Base-by-base conservation (phyloP, 768 basidiomycete genomes). In the Lactarius psammicola region DNA sequence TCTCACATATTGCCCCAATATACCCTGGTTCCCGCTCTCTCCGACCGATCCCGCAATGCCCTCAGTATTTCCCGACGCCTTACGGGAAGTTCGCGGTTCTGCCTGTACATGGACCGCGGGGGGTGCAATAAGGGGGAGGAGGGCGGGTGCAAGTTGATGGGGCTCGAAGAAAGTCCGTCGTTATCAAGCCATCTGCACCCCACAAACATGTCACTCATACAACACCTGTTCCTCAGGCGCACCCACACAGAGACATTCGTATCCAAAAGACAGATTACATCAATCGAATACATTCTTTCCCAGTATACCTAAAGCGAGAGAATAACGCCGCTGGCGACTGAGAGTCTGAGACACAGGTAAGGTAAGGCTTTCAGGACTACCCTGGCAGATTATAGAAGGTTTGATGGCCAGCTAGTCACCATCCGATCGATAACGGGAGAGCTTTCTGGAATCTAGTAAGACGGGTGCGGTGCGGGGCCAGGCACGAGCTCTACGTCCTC, bases 401-500 rank as follows among this genome's bases (percentile, higher is more conserved):
- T 64, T 59, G 63, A 64, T 59, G 38, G 36, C 20, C 46, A 31
- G 46, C 63, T 42, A 33, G n/a, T 34, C 15, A 26, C 26, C n/a
- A 36, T 54, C 42, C 36, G 30, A 63, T 59, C 66, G 62, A 67
- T 67, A 67, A 63, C 55, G 57, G 40, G 20, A 46, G 11, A 34
- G 6, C 3, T 34, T 33, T 46, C 60, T 36, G 40, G 30, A 53
- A 57, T 10, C 18, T n/a, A 36, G 30, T 30, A 17, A 26, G 13
- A 62, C 42, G 26, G 17, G 49, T 44, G n/a, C n/a, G n/a, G n/a
- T n/a, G 30, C 38, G n/a, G 10, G 56, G 18, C 26, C 13, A 42
- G 17, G 13, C n/a, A 36, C 42, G 38, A 54, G 42, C 44, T 57
- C 57, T 65, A 49, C 70, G 30, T 59, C n/a, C 13, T 77, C 77